These are phyloP conservation scores for Biscogniauxia marginata DNA, from an alignment of 2,329 filamentous ascomycete species.

Conservation along the genomic window DNA sequence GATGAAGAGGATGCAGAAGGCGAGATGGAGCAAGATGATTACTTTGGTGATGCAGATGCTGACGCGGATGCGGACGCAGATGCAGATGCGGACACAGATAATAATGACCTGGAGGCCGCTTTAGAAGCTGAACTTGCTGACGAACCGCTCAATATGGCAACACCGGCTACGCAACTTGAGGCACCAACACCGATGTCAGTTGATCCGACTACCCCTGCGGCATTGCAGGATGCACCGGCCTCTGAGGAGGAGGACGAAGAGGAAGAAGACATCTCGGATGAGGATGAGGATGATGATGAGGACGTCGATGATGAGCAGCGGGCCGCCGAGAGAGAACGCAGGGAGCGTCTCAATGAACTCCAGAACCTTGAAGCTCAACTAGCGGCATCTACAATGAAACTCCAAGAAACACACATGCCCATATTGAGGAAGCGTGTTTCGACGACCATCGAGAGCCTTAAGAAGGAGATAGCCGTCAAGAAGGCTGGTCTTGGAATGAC, in stretches of 20 bases:
- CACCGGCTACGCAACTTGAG: slow-evolving; percentile 42
- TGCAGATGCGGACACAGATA: slow-evolving; percentile 38
- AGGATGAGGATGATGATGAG: slow-evolving; percentile 52
- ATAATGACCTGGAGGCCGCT: slow-evolving; percentile 54
- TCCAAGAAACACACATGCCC: slow-evolving; percentile 43
- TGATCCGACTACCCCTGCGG: slow-evolving; percentile 44
- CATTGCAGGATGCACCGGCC: slow-evolving; percentile 42
- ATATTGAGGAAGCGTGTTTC: slow-evolving; percentile 52
- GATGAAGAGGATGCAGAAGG: slow-evolving; percentile 46
- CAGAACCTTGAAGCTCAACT: slow-evolving; percentile 45
- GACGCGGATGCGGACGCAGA: slow-evolving; percentile 35
- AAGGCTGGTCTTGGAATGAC: slow-evolving; percentile 32
- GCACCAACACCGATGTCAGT: slow-evolving; percentile 46
- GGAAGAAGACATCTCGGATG: slow-evolving; percentile 46
- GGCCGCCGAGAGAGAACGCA: slow-evolving; percentile 52
- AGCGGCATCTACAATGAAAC: slow-evolving; percentile 42
- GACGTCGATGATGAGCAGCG: slow-evolving; percentile 55
- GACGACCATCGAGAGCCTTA: slow-evolving; percentile 45
- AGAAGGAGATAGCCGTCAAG: slow-evolving; percentile 39
- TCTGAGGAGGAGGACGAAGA: slow-evolving; percentile 46
- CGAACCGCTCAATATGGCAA: slow-evolving; percentile 35
- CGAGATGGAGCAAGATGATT: slow-evolving; percentile 31
- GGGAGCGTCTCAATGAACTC: slow-evolving; percentile 53
- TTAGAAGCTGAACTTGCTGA: slow-evolving; percentile 33
- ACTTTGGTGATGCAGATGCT: slow-evolving; percentile 46